phyloP scores from a whole-genome alignment of 169 alveolate species.

The Toxoplasma gondii region DNA sequence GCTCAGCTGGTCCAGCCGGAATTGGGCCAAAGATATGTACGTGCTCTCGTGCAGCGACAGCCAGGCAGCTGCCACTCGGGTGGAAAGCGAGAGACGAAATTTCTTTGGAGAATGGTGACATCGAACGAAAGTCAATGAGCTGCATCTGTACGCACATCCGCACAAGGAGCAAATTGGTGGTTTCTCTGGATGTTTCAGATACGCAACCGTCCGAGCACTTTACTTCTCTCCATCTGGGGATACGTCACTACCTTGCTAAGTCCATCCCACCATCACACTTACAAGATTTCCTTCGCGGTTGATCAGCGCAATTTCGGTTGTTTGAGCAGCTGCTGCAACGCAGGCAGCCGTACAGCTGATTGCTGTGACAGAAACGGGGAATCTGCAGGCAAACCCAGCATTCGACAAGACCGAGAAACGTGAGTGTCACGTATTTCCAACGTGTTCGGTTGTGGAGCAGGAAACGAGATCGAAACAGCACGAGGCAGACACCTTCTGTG shows the following conservation, averaged over 20 bases:
- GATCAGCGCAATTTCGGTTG: background rate
- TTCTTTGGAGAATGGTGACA: background rate
- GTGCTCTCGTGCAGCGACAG: background rate
- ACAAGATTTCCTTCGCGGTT: background rate
- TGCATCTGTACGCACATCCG: background rate
- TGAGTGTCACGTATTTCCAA: background rate
- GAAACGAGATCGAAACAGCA: no score
- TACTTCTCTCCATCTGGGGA: no score
- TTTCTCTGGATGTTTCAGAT: no score
- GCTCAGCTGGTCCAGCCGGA: background rate
- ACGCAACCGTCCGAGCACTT: no score
- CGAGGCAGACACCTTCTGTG: no score
- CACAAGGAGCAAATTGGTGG: background rate
- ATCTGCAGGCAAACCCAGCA: background rate
- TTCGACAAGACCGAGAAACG: background rate
- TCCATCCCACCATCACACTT: no score
- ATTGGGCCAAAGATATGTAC: background rate
- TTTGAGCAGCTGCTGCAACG: background rate
- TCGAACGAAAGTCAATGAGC: background rate
- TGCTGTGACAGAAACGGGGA: background rate
- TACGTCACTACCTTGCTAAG: no score
- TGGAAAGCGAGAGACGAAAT: background rate
- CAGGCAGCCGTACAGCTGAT: background rate
- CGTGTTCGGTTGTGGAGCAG: no score
- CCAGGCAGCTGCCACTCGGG: background rate